Conservation (phyloP, 371 early-diverging fungal species). For the Capillidium rhysosporum region DNA sequence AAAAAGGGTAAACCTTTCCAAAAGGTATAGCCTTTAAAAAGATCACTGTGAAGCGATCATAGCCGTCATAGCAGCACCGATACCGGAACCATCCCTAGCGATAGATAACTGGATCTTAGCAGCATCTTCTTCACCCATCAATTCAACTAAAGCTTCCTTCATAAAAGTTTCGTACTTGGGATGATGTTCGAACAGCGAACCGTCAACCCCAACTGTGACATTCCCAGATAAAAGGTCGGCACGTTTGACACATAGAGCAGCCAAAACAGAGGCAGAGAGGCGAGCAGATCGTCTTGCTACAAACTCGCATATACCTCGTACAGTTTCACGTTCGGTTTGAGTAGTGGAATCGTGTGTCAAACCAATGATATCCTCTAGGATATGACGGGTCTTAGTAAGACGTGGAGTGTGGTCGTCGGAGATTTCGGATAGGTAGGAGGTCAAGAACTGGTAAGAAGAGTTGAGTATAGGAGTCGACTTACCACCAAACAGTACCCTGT, state of each 20-base stretch:
- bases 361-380: conserved; percentile 56
- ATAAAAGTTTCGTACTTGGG: conserved; percentile 71
- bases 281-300: conserved; percentile 84
- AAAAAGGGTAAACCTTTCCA: no score
- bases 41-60: conserved; percentile 6
- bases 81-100: conserved; percentile 20
- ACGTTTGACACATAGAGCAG: conserved; percentile 55
- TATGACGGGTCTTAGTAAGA: conserved; percentile 35
- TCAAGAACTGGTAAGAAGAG: conserved; percentile 62
- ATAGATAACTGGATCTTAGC: conserved; percentile 14
- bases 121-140: conserved; percentile 39
- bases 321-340: conserved; percentile 52
- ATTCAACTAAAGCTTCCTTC: conserved; percentile 39
- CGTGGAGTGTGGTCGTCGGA: conserved; percentile 55
- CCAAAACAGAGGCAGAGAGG: conserved; percentile 62
- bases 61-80: conserved; percentile 16
- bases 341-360: conserved; percentile 31
- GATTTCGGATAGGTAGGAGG: conserved; percentile 79
- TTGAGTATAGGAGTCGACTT: conserved; percentile 40
- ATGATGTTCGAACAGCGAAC: conserved; percentile 80
- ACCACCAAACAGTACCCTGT: conserved; percentile 52
- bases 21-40: no score
- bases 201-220: conserved; percentile 80
- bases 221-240: conserved; percentile 25
- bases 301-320: conserved; percentile 62